Conservation (phyloP, 106 monocot genomes). For the Allium sativum region DNA sequence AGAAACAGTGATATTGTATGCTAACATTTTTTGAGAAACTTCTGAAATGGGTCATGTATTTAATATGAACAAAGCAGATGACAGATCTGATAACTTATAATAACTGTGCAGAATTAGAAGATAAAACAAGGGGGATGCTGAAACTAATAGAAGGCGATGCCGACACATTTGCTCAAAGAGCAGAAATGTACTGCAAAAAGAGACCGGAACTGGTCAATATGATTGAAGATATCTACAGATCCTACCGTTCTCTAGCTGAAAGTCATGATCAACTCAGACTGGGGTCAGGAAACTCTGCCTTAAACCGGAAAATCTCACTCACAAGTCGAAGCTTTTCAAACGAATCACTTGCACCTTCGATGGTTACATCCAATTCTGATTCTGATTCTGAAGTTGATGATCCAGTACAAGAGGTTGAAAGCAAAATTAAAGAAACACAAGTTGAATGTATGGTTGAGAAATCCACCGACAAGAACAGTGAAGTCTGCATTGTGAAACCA, state of each 20-base stretch:
- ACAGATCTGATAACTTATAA: no score
- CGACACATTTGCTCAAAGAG: slow-evolving; percentile 62
- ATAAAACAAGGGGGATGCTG: slow-evolving; percentile 56
- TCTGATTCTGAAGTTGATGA: slow-evolving; percentile 52
- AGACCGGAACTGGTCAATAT: slow-evolving; percentile 57
- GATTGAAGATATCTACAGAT: slow-evolving; percentile 60
- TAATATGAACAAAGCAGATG: background rate
- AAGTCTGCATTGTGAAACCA: background rate
- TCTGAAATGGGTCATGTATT: no score
- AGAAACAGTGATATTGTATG: no score
- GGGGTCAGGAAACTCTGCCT: slow-evolving; percentile 7
- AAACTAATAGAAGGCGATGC: slow-evolving; percentile 68
- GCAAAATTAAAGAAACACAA: background rate
- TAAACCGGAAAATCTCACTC: slow-evolving; percentile 8
- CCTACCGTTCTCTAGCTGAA: slow-evolving; percentile 63
- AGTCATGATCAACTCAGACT: slow-evolving; percentile 42
- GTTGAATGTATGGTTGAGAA: background rate
- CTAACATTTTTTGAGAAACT: no score
- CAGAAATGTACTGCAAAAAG: slow-evolving; percentile 85
- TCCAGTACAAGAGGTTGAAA: slow-evolving; percentile 36
- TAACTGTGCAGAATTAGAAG: slow-evolving; percentile 42
- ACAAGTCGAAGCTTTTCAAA: background rate
- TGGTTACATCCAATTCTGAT: background rate
- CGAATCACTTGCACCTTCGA: background rate
- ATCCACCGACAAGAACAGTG: background rate